Evolutionary conservation across 2,329 filamentous ascomycete genomes (phyloP).

Genomic region (Penicillium sp.): DNA sequence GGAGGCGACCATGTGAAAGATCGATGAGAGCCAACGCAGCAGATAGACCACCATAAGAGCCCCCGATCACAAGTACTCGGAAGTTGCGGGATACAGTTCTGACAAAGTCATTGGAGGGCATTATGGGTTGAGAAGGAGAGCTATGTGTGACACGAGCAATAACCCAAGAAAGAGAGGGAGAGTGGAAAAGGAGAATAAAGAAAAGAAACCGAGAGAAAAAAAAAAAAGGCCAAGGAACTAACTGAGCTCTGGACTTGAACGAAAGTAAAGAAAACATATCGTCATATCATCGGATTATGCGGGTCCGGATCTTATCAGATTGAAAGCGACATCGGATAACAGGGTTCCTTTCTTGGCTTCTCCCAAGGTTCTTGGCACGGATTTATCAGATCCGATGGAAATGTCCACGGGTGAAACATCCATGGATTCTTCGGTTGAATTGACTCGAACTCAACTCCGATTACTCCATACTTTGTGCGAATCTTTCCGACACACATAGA

Average conservation of each 20-base stretch:
- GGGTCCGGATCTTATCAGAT: conserved; percentile 9
- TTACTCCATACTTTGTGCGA: not conserved
- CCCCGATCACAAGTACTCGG: conserved; percentile 59
- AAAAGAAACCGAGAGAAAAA: not conserved
- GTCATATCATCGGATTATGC: conserved; percentile 1
- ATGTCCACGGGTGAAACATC: not conserved
- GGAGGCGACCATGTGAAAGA: conserved; percentile 48
- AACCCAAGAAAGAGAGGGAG: not conserved
- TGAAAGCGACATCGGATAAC: conserved; percentile 7
- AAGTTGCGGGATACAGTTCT: conserved; percentile 24
- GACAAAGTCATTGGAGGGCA: conserved; percentile 25
- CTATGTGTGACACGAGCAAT: not conserved
- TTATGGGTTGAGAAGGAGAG: conserved; percentile 3
- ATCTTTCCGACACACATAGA: not conserved
- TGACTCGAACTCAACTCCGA: not conserved
- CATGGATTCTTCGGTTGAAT: not conserved
- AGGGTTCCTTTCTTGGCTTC: not conserved
- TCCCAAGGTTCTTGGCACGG: not conserved
- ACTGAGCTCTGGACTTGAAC: not conserved
- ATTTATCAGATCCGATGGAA: conserved; percentile 1
- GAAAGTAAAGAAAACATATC: not conserved
- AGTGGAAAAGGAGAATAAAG: not conserved
- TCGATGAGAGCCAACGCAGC: conserved; percentile 60
- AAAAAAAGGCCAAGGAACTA: not conserved
- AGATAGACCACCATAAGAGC: conserved; percentile 63